Base-by-base conservation (phyloP, 805 yeast species). In the Yarrowia porcina region DNA sequence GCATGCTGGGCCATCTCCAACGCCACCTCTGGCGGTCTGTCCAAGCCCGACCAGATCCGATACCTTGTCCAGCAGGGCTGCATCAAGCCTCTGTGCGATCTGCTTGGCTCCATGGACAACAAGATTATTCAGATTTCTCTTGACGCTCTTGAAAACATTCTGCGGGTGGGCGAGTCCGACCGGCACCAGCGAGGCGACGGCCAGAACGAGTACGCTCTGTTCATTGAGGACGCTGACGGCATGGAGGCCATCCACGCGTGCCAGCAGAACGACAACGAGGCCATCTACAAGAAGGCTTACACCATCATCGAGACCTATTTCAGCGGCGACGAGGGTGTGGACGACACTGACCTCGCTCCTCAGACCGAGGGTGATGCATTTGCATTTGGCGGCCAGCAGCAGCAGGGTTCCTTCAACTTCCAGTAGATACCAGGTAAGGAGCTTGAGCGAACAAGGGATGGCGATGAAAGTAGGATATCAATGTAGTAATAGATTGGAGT, bases 1-100 rank as follows among this genome's bases (percentile, higher is more conserved):
- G 99, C 99, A 3, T 93, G 98, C 81, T 94, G 99, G 99, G 98
- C 98, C 35, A 88, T 94, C 68, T 91, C 97, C 28, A 94, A 94
- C 74, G 98, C 99, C 38, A 89, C 97, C 17, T 89, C 97, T 10
- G 98, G 98, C 69, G 98, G 97, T 21, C 81, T 91, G 69, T 80
- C 87, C 44, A 88, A 85, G 74, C 98, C 98, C 8, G 97, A 90
- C 65, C 97, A 92, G 74, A 92, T 94, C 70, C 84, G 93, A 71
- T 94, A 91, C 76, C 82, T 94, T 68, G 99, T 94, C 35, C 79
- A 81, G 67, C 98, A 94, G 79, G 99, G 97, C 54, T 90, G 97
- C 78, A 92, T 94, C 76, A 93, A 92, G 79, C 98, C 99, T 36
- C 82, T 94, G 72, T 93, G 98, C 79, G 98, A 94, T 74, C 81